Conservation (phyloP, 108 stramenopile genomes). For the Nannochloropsis granulata region DNA sequence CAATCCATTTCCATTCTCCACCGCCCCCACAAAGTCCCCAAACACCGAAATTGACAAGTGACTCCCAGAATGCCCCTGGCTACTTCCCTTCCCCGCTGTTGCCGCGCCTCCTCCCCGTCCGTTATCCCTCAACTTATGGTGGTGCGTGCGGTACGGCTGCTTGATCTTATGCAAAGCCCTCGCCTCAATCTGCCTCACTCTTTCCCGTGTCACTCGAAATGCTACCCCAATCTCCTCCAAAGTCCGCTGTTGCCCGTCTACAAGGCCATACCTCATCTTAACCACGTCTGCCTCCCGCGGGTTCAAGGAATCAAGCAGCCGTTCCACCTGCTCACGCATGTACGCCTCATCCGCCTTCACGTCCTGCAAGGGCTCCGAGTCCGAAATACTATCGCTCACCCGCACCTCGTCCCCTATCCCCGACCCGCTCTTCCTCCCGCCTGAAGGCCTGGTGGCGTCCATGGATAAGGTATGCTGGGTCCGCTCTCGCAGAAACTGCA, state of each 20-base stretch:
- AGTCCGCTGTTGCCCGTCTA: constrained; percentile 71
- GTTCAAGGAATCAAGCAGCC: constrained; percentile 16
- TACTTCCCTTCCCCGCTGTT: neutral
- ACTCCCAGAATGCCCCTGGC: neutral
- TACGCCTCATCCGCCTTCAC: neutral
- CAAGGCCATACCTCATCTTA: constrained; percentile 82
- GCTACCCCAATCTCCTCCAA: constrained; percentile 73
- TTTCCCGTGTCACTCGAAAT: constrained; percentile 69
- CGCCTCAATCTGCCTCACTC: constrained; percentile 88
- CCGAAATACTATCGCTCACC: neutral
- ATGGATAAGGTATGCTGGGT: neutral
- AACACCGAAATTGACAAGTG: neutral
- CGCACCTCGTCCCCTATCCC: neutral
- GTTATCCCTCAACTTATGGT: neutral
- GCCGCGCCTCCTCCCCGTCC: neutral
- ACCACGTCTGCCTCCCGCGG: constrained; percentile 51
- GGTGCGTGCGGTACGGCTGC: constrained; percentile 21
- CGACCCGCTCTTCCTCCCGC: neutral
- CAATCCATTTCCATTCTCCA: neutral
- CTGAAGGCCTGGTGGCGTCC: neutral
- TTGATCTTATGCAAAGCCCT: constrained; percentile 77
- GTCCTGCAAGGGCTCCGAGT: neutral
- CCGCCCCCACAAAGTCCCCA: neutral
- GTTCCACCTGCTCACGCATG: neutral
- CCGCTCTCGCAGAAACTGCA: neutral